Conservation (phyloP, 2,329 filamentous ascomycete genomes). For the Fusarium torulosum region DNA sequence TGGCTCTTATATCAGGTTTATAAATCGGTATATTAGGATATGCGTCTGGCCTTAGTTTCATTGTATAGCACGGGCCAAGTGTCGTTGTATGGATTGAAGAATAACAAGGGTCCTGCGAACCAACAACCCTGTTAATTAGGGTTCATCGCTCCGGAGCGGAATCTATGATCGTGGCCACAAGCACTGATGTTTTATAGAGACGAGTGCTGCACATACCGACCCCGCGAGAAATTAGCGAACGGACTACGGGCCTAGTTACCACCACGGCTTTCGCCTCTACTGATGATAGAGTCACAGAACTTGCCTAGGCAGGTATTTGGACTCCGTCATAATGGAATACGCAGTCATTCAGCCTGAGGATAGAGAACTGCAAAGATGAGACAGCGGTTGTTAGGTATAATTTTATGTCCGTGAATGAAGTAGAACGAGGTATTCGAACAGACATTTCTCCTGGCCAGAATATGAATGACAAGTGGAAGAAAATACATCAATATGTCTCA, state of each 20-base stretch:
- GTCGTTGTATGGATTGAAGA: background rate
- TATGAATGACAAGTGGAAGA: too few species aligned
- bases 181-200: background rate
- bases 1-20: background rate
- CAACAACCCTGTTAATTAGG: conserved; percentile 2
- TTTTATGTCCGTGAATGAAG: too few species aligned
- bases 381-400: too few species aligned
- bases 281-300: background rate
- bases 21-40: background rate
- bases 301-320: too few species aligned
- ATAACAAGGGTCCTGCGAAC: background rate
- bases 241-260: background rate
- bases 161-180: background rate
- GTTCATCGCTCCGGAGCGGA: background rate
- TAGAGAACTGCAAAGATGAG: too few species aligned
- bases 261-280: conserved; percentile 3
- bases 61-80: background rate
- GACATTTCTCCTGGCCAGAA: too few species aligned
- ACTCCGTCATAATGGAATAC: too few species aligned
- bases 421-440: too few species aligned
- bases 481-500: too few species aligned
- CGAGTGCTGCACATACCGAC: background rate
- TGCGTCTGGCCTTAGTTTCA: background rate
- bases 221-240: background rate
- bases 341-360: too few species aligned